Percentiles rank a stretch among this genome's conserved stretches.
Evolutionary conservation across 805 yeast species (phyloP).

Genomic region (Zygotorulaspora chibaensis): DNA sequence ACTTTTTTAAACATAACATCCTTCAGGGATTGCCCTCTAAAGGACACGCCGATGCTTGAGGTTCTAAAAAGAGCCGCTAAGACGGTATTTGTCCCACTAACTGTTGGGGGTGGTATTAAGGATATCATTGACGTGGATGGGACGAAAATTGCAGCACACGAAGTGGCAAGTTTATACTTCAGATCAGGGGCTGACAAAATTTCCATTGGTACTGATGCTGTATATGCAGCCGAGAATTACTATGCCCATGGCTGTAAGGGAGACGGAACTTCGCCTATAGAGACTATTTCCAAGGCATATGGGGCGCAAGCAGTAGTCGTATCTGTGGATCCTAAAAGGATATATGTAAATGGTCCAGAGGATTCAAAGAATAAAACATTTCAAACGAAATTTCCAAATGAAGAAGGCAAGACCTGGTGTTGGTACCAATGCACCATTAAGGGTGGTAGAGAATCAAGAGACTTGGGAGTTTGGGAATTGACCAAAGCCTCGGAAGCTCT

Average conservation of each 20-base stretch:
- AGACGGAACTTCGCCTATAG: slow-evolving; percentile 83
- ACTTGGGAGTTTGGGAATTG: slow-evolving; percentile 86
- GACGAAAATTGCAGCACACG: slow-evolving; percentile 70
- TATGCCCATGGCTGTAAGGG: slow-evolving; percentile 54
- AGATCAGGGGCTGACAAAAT: slow-evolving; percentile 98
- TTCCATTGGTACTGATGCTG: slow-evolving; percentile 97
- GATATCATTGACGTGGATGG: slow-evolving; percentile 87
- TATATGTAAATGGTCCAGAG: slow-evolving; percentile 56
- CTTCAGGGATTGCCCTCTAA: slow-evolving; percentile 87
- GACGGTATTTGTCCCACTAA: slow-evolving; percentile 91
- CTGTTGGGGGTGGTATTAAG: slow-evolving; percentile 97
- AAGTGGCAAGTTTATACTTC: slow-evolving; percentile 89
- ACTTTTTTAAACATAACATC: slow-evolving; percentile 94
- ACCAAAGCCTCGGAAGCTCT: slow-evolving; percentile 83
- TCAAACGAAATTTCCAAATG: slow-evolving; percentile 64
- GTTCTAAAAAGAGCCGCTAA: slow-evolving; percentile 79
- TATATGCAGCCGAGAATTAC: slow-evolving; percentile 78
- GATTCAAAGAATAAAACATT: slow-evolving; percentile 61
- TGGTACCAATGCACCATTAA: slow-evolving; percentile 95
- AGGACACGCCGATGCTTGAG: slow-evolving; percentile 93
- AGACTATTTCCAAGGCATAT: slow-evolving; percentile 84
- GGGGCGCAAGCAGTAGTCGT: slow-evolving; percentile 98
- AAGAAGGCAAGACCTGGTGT: slow-evolving; percentile 82
- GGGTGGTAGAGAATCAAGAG: slow-evolving; percentile 91
- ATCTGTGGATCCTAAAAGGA: slow-evolving; percentile 95